Percentiles rank a stretch among this genome's conserved stretches.
These are phyloP conservation scores for Hibiscus mutabilis DNA, from an alignment of 345 rosid species.

Conservation along the genomic window DNA sequence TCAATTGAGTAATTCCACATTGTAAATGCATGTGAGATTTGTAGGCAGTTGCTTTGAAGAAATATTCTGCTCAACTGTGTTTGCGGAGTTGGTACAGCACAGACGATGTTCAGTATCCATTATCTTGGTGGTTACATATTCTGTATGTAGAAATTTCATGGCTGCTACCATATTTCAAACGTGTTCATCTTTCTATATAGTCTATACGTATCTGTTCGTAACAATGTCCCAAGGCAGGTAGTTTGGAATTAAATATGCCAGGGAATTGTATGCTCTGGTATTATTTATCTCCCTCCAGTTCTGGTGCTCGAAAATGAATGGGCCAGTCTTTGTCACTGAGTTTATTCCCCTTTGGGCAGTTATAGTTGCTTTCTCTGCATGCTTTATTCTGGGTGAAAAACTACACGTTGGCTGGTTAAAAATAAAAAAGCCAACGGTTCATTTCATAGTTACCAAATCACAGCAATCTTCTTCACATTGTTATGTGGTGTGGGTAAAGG, in stretches of 20 bases:
- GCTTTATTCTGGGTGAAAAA: constrained; percentile 50
- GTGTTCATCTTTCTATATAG: neutral
- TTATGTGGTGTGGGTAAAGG: neutral
- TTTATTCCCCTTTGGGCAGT: constrained; percentile 51
- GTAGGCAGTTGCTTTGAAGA: constrained; percentile 28
- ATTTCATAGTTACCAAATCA: neutral
- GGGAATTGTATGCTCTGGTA: constrained; percentile 46
- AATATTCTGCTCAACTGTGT: constrained; percentile 55
- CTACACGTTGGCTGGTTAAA: constrained; percentile 16
- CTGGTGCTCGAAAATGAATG: constrained; percentile 47
- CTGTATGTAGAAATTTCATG: constrained; percentile 32
- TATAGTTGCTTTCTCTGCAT: constrained; percentile 38
- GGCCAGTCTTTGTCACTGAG: constrained; percentile 57
- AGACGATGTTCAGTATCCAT: constrained; percentile 32
- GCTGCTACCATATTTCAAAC: neutral
- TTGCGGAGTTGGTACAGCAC: constrained; percentile 31
- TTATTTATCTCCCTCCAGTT: constrained; percentile 28
- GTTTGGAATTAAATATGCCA: constrained; percentile 16
- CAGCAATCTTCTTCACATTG: neutral
- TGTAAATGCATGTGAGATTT: too few species aligned
- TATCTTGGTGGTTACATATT: constrained; percentile 44
- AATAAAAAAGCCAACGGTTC: neutral
- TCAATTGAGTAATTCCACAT: too few species aligned
- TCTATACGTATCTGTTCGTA: neutral
- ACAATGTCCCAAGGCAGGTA: neutral